Evolutionary conservation across 352 stramenopile species (phyloP).

Genomic region (Thraustochytrium aureum): DNA sequence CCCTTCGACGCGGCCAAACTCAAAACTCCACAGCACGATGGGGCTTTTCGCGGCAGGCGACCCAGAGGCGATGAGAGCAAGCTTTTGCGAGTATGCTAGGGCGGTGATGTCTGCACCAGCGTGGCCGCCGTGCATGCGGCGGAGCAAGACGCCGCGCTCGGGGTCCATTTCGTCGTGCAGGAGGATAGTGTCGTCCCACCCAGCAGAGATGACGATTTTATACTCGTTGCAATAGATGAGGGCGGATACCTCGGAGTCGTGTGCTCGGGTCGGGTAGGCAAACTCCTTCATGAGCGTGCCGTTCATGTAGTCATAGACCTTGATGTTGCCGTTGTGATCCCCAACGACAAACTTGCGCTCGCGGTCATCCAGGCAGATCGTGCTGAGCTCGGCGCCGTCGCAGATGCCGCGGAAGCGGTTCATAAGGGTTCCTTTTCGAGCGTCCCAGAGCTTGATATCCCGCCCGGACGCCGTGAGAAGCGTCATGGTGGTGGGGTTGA

Average conservation of each 20-base stretch:
- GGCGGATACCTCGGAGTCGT: constrained; percentile 69
- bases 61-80: constrained; percentile 73
- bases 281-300: constrained; percentile 79
- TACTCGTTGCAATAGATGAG: constrained; percentile 77
- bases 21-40: constrained; percentile 78
- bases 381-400: constrained; percentile 66
- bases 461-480: constrained; percentile 72
- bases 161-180: constrained; percentile 79
- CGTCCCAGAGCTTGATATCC: constrained; percentile 82
- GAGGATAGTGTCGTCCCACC: constrained; percentile 73
- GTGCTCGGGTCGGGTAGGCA: constrained; percentile 68
- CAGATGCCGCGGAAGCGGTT: constrained; percentile 73
- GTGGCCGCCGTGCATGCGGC: constrained; percentile 71
- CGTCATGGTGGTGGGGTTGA: constrained; percentile 78
- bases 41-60: constrained; percentile 64
- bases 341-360: constrained; percentile 80
- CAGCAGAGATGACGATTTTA: constrained; percentile 74
- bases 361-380: constrained; percentile 72
- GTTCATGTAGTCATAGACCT: constrained; percentile 81
- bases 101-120: constrained; percentile 69
- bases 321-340: constrained; percentile 71
- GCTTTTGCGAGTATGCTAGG: constrained; percentile 68
- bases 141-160: constrained; percentile 70
- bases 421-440: constrained; percentile 71
- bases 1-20: constrained; percentile 68